Conservation (phyloP, 768 basidiomycete genomes). For the Boletus rubescentipes region DNA sequence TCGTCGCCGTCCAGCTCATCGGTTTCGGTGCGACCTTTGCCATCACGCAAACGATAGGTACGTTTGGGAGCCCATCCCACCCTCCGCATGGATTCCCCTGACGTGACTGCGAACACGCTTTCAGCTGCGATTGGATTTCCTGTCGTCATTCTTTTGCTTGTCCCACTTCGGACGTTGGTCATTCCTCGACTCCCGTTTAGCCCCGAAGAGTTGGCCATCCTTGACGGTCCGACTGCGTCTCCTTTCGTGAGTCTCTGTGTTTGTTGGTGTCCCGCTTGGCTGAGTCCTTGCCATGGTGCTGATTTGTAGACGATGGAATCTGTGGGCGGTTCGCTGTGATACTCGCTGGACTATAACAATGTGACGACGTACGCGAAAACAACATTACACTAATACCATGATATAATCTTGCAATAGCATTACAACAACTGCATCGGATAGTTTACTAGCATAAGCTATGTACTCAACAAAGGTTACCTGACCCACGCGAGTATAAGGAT, state of each 20-base stretch:
- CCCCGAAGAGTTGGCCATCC: constrained; percentile 69
- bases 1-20: constrained; percentile 70
- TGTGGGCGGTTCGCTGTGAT: constrained; percentile 36
- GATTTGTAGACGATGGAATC: constrained; percentile 42
- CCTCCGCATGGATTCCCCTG: background rate
- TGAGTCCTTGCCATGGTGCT: background rate
- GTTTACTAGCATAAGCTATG: too few species aligned
- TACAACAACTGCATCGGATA: too few species aligned
- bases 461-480: too few species aligned
- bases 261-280: background rate
- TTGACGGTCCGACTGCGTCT: constrained; percentile 91
- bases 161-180: constrained; percentile 72
- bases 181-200: constrained; percentile 78
- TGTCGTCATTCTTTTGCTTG: constrained; percentile 78
- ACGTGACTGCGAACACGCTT: constrained; percentile 3
- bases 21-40: constrained; percentile 90
- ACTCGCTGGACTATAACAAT: background rate
- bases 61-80: constrained; percentile 7
- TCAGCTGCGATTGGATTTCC: constrained; percentile 89
- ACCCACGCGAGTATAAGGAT: too few species aligned
- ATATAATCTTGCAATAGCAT: too few species aligned
- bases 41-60: constrained; percentile 87
- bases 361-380: too few species aligned
- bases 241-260: constrained; percentile 60
- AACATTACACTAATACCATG: too few species aligned